These are phyloP conservation scores for Pseudophaeomoniella oleicola DNA, from an alignment of 2,329 filamentous ascomycete species.

Conservation along the genomic window DNA sequence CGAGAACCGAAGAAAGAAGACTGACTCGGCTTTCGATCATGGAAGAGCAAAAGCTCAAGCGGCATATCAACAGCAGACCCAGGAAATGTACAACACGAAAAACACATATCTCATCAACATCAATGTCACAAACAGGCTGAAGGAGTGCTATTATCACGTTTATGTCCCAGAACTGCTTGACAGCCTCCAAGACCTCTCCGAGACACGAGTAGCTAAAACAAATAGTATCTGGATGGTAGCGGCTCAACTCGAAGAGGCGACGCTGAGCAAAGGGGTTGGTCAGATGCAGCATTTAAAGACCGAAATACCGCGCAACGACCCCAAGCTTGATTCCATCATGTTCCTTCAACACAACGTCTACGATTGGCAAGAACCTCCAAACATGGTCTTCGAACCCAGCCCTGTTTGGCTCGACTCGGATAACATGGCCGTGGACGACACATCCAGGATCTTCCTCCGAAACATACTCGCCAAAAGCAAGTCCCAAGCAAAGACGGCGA, in stretches of 20 bases:
- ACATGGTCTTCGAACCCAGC: conserved; percentile 83
- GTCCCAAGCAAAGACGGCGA: conserved; percentile 61
- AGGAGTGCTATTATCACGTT: conserved; percentile 93
- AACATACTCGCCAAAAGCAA: conserved; percentile 91
- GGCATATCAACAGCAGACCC: conserved; percentile 79
- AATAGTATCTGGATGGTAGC: conserved; percentile 78
- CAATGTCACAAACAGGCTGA: conserved; percentile 94
- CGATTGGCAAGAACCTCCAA: conserved; percentile 66
- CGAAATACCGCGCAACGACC: conserved; percentile 79
- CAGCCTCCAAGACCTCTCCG: conserved; percentile 78
- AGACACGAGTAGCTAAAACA: conserved; percentile 70
- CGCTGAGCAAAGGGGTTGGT: conserved; percentile 58
- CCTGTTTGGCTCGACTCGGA: conserved; percentile 95
- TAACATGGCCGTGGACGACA: conserved; percentile 70
- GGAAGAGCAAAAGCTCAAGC: conserved; percentile 77
- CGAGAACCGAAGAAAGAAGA: conserved; percentile 86
- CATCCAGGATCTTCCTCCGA: conserved; percentile 76
- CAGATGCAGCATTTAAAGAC: conserved; percentile 58
- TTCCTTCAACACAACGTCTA: conserved; percentile 85
- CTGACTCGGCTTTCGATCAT: conserved; percentile 77
- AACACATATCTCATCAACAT: conserved; percentile 96
- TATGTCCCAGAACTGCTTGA: conserved; percentile 90
- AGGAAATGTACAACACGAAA: conserved; percentile 95
- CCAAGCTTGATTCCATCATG: conserved; percentile 91
- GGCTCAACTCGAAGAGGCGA: conserved; percentile 63